Evolutionary conservation across 495 filamentous ascomycete species (phyloP).

Genomic region (Oleoguttula mirabilis): DNA sequence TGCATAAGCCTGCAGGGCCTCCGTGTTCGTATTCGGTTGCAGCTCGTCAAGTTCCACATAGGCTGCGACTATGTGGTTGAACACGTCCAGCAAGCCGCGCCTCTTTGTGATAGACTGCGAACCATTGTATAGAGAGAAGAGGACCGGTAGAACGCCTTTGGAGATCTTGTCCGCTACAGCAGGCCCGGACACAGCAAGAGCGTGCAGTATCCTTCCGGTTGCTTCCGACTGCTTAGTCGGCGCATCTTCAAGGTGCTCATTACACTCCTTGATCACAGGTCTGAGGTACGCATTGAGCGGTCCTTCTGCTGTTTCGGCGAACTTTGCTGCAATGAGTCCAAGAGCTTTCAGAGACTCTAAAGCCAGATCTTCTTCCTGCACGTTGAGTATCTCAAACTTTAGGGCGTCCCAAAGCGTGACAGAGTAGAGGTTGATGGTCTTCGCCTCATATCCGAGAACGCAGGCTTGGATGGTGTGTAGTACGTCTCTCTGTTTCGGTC

Average conservation of each 20-base stretch:
- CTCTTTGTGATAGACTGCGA: constrained; percentile 55
- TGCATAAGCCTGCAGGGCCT: constrained; percentile 4
- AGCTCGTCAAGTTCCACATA: constrained; percentile 34
- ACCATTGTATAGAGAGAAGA: constrained; percentile 53
- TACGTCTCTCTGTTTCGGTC: constrained; percentile 49
- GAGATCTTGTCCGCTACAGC: constrained; percentile 44
- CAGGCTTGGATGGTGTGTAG: constrained; percentile 54
- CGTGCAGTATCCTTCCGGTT: constrained; percentile 49
- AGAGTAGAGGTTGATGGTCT: constrained; percentile 55
- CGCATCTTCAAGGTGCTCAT: constrained; percentile 60
- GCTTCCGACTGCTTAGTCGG: constrained; percentile 66
- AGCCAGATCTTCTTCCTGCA: constrained; percentile 58
- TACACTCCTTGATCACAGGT: constrained; percentile 56
- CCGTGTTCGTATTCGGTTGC: not conserved
- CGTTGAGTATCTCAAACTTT: constrained; percentile 66
- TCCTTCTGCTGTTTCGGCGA: constrained; percentile 43
- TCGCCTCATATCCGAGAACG: constrained; percentile 46
- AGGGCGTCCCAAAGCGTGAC: constrained; percentile 60
- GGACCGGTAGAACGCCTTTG: constrained; percentile 43
- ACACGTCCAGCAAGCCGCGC: constrained; percentile 52
- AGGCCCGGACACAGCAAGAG: constrained; percentile 43
- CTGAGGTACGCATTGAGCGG: constrained; percentile 49
- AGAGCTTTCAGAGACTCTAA: constrained; percentile 46
- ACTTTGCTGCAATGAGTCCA: constrained; percentile 42
- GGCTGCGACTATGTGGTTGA: constrained; percentile 47